Base-by-base conservation (phyloP, 225 moss, liverwort and hornwort genomes). In the Thuidium tamariscinum region DNA sequence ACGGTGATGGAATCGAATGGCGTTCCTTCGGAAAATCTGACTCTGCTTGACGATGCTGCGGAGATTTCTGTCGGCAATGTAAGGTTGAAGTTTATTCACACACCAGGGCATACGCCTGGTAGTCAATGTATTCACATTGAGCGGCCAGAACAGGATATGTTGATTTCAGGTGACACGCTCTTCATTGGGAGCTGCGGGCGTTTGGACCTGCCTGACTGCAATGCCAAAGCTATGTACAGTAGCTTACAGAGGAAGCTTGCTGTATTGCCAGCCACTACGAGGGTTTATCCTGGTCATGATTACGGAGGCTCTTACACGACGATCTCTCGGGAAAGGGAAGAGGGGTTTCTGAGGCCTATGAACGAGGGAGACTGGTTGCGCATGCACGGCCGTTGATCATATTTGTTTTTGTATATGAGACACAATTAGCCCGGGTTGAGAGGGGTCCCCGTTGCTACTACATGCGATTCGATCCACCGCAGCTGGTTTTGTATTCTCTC, bases 151-250 rank as follows among this genome's bases (percentile, higher is more conserved):
- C 83, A 88, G 86, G 92, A 85, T 77, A 88, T 93, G 61, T 85
- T 94, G 60, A 89, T 94, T 49, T 92, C 97, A n/a, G 97, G 98
- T 48, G 98, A 99, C 84, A 99, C 98, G 23, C 94, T 98, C 54
- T 99, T 99, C 84, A 97, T 97, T 80, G 95, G 96, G 83, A 98
- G 97, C 88, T 98, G 98, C 85, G 98, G 98, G 66, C 93, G 98
- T 68, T 92, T 98, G 89, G 98, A 98, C 86, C 94, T 98, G 37
- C 98, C 98, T 75, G 98, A 98, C 74, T 98, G 98, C 90, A 93
- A 97, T 89, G 89, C 98, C 34, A 96, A 95, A 86, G 97, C 95
- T 54, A 98, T 98, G 98, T 97, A 92, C 86, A 83, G 64, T 37
- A 98, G 98, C 89, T 94, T 98, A 48, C 98, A 98, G 93, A 96